These are phyloP conservation scores for Talaromyces sp. DNA, from an alignment of 2,329 filamentous ascomycete genomes.

Conservation along the genomic window DNA sequence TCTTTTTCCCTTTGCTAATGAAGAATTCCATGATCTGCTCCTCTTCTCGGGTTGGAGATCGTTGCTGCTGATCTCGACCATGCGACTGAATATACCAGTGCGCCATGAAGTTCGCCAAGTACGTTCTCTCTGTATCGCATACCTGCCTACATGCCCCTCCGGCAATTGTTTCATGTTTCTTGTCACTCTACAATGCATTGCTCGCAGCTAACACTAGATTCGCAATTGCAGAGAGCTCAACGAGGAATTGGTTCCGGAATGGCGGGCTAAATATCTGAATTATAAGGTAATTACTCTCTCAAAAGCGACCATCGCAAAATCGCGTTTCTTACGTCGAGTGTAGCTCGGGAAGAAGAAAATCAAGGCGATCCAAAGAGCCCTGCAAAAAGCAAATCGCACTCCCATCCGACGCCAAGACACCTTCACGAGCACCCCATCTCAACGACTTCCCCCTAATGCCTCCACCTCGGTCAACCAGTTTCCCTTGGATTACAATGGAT, in stretches of 20 bases:
- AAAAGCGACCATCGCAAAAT: slow-evolving; percentile 10
- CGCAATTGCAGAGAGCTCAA: slow-evolving; percentile 64
- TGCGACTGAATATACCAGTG: slow-evolving; percentile 1
- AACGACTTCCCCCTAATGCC: slow-evolving; percentile 20
- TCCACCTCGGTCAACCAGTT: slow-evolving; percentile 19
- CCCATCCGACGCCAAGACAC: slow-evolving; percentile 44
- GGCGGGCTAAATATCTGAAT: slow-evolving; percentile 88
- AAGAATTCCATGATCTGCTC: not conserved
- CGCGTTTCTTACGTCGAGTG: slow-evolving; percentile 3
- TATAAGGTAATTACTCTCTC: slow-evolving; percentile 65
- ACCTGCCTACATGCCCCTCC: slow-evolving; percentile 13
- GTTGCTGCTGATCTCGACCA: not conserved
- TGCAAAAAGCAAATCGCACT: slow-evolving; percentile 56
- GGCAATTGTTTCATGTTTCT: slow-evolving; percentile 1
- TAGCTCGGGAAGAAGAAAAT: slow-evolving; percentile 83
- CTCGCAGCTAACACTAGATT: slow-evolving; percentile 15
- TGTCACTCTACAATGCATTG: slow-evolving; percentile 12
- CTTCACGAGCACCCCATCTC: slow-evolving; percentile 35
- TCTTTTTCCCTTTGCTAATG: not conserved
- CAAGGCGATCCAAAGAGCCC: slow-evolving; percentile 73
- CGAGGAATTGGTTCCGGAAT: slow-evolving; percentile 86
- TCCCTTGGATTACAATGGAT: slow-evolving; percentile 21
- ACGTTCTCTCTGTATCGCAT: slow-evolving; percentile 22
- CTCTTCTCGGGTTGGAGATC: not conserved
- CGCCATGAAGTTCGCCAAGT: slow-evolving; percentile 63